phyloP scores from a whole-genome alignment of 352 stramenopile species.

The Thalassiosira tumida region DNA sequence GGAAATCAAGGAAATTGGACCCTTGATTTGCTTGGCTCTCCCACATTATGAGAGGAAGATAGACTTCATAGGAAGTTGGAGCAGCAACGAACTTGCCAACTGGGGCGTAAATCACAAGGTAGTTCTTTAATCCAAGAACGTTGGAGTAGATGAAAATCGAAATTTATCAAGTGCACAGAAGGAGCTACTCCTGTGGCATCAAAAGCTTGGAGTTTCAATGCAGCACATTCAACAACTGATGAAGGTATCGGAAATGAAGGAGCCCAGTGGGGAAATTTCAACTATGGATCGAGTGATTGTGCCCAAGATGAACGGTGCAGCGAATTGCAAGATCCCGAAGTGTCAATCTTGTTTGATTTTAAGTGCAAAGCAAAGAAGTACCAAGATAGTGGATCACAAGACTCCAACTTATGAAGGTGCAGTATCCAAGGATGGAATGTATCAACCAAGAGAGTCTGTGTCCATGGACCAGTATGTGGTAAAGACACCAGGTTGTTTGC shows the following conservation, averaged over 20 bases:
- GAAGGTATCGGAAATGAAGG: slow-evolving; percentile 5
- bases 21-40: too few relatives aligned
- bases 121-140: too few relatives aligned
- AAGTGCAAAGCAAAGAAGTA: neutral
- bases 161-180: slow-evolving; percentile 76
- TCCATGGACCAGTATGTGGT: slow-evolving; percentile 62
- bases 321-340: slow-evolving; percentile 2
- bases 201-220: slow-evolving; percentile 60
- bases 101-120: too few relatives aligned
- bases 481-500: slow-evolving; percentile 39
- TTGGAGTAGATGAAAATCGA: slow-evolving; percentile 36
- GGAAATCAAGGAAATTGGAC: too few relatives aligned
- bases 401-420: neutral
- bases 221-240: slow-evolving; percentile 59
- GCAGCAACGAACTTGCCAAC: too few relatives aligned
- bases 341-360: slow-evolving; percentile 31
- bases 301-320: neutral
- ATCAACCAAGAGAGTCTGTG: slow-evolving; percentile 60
- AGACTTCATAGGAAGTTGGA: too few relatives aligned
- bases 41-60: too few relatives aligned
- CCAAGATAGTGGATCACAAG: neutral
- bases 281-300: slow-evolving; percentile 21
- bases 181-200: slow-evolving; percentile 78
- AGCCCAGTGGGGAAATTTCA: neutral
- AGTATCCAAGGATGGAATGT: slow-evolving; percentile 29